These are phyloP conservation scores for Lichina pygmaea DNA, from an alignment of 495 filamentous ascomycete genomes.

Conservation along the genomic window DNA sequence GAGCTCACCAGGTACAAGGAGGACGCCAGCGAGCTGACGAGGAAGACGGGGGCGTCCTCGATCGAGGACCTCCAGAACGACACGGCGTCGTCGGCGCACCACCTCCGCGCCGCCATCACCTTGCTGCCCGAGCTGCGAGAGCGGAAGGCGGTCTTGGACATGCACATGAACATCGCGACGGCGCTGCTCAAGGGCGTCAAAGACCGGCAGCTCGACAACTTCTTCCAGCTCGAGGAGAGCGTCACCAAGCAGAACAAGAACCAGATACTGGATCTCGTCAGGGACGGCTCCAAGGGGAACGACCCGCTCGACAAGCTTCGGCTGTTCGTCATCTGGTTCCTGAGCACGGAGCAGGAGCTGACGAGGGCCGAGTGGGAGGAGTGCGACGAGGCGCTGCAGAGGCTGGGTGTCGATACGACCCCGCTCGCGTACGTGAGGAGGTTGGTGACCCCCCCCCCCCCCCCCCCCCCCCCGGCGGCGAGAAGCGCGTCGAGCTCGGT, in stretches of 20 bases:
- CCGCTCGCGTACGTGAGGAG: conserved; percentile 65
- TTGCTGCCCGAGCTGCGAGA: conserved; percentile 78
- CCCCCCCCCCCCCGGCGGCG: too few relatives aligned
- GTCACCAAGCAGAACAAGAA: conserved; percentile 78
- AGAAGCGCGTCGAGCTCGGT: not conserved
- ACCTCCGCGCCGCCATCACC: conserved; percentile 87
- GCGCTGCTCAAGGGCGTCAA: conserved; percentile 71
- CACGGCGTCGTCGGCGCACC: conserved; percentile 63
- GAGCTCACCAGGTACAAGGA: conserved; percentile 89
- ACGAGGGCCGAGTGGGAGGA: conserved; percentile 54
- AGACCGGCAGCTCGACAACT: conserved; percentile 83
- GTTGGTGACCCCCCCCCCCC: conserved; percentile 22
- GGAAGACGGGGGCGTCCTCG: conserved; percentile 75
- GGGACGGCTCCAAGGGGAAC: conserved; percentile 51
- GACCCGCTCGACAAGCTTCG: conserved; percentile 72
- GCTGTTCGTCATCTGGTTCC: conserved; percentile 90
- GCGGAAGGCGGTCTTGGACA: conserved; percentile 72
- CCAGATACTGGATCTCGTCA: conserved; percentile 73
- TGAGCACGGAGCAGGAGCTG: conserved; percentile 82
- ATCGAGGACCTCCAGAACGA: conserved; percentile 87
- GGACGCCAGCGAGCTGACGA: conserved; percentile 81
- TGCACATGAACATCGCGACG: conserved; percentile 98
- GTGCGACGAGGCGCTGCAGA: conserved; percentile 66
- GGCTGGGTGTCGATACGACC: conserved; percentile 42
- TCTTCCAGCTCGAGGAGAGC: conserved; percentile 84